These are phyloP conservation scores for Ottelia alismoides DNA, from an alignment of 106 monocot species.

Conservation along the genomic window DNA sequence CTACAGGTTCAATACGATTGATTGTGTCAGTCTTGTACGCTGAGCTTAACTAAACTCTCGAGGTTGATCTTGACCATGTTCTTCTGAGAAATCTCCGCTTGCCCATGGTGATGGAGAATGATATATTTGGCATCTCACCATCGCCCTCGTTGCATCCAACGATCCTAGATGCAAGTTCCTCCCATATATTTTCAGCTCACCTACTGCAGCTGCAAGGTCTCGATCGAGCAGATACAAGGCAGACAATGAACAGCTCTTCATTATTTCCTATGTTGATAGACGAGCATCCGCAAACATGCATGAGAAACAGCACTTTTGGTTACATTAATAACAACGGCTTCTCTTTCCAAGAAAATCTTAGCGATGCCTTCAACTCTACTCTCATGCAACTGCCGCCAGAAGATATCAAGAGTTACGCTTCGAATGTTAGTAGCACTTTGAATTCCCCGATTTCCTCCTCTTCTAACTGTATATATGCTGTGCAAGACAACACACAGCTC, in stretches of 20 bases:
- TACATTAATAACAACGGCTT: too few species aligned
- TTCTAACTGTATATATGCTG: slow-evolving; percentile 16
- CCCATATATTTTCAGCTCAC: slow-evolving; percentile 18
- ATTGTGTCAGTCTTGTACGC: too few species aligned
- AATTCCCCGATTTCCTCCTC: slow-evolving; percentile 15
- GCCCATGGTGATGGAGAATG: slow-evolving; percentile 35
- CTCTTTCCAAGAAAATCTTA: slow-evolving; percentile 18
- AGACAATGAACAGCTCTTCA: too few species aligned
- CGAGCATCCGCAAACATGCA: too few species aligned
- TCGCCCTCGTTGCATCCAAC: too few species aligned
- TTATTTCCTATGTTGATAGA: too few species aligned
- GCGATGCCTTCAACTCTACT: neutral
- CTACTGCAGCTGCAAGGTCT: too few species aligned
- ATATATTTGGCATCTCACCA: slow-evolving; percentile 24
- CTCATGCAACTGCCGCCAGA: slow-evolving; percentile 7
- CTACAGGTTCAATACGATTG: too few species aligned
- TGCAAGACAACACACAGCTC: slow-evolving; percentile 2
- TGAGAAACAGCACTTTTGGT: too few species aligned
- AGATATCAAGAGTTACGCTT: slow-evolving; percentile 14
- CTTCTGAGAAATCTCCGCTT: neutral
- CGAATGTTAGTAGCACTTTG: slow-evolving; percentile 14
- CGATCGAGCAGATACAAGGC: too few species aligned
- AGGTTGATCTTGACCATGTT: neutral
- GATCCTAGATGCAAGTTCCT: slow-evolving; percentile 10
- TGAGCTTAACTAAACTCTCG: too few species aligned